These are phyloP conservation scores for Polyporus arcularius DNA, from an alignment of 768 basidiomycete genomes.

Conservation along the genomic window DNA sequence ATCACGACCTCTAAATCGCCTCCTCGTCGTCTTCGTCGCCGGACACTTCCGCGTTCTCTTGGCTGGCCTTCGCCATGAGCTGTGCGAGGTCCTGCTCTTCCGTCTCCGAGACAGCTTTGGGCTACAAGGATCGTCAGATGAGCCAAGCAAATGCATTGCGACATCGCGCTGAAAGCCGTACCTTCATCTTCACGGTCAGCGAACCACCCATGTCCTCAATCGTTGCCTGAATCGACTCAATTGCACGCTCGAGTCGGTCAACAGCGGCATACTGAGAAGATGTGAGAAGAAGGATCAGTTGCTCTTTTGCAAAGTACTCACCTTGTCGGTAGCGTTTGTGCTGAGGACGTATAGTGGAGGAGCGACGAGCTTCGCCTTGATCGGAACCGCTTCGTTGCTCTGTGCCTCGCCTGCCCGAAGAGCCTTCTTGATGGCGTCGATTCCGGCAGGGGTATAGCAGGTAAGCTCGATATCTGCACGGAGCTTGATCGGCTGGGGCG, in stretches of 20 bases:
- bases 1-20: constrained; percentile 19
- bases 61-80: constrained; percentile 92
- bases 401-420: constrained; percentile 86
- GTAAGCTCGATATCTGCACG: constrained; percentile 97
- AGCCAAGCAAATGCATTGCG: not conserved
- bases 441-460: constrained; percentile 93
- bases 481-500: constrained; percentile 98
- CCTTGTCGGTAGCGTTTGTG: constrained; percentile 97
- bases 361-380: constrained; percentile 96
- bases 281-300: not conserved
- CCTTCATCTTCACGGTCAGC: constrained; percentile 96
- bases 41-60: constrained; percentile 94
- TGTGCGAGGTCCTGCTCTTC: constrained; percentile 97
- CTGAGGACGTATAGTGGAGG: constrained; percentile 95
- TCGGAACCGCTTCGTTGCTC: constrained; percentile 88
- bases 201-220: constrained; percentile 87
- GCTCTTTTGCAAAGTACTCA: constrained; percentile 23
- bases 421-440: constrained; percentile 95
- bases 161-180: constrained; percentile 26
- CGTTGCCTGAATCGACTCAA: constrained; percentile 83
- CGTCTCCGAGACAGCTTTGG: constrained; percentile 95
- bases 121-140: constrained; percentile 47
- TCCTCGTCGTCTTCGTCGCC: constrained; percentile 92
- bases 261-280: constrained; percentile 69
- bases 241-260: constrained; percentile 90